Conservation (phyloP, 306 rosid genomes). For the Fagus sylvatica region DNA sequence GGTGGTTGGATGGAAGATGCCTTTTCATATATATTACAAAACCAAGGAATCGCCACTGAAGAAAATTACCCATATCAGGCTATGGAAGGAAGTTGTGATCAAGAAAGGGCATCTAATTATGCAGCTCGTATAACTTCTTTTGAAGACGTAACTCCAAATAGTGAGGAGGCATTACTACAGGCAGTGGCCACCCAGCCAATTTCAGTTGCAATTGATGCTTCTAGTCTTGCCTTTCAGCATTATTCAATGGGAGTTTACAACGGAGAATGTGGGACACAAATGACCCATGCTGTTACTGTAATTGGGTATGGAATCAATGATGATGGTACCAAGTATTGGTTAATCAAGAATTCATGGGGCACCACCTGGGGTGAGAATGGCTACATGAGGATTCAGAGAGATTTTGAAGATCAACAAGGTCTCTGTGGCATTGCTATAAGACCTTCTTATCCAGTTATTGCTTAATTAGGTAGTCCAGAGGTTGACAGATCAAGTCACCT, state of each 20-base stretch:
- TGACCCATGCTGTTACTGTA: conserved; percentile 1
- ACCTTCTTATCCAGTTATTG: conserved; percentile 16
- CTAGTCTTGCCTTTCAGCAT: background rate
- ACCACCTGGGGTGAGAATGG: conserved; percentile 33
- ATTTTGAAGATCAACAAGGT: background rate
- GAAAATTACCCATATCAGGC: conserved; percentile 17
- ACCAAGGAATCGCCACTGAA: conserved; percentile 23
- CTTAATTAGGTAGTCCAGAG: background rate
- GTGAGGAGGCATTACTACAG: conserved; percentile 20
- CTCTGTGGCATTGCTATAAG: conserved; percentile 12
- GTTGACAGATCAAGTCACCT: background rate
- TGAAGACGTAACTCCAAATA: conserved; percentile 14
- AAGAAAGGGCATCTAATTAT: background rate
- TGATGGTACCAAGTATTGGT: conserved; percentile 24
- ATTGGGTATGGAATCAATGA: conserved; percentile 28
- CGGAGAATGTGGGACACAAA: background rate
- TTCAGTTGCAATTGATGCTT: background rate
- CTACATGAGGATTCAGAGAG: conserved; percentile 22
- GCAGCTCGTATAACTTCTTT: conserved; percentile 13
- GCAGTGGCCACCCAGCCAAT: conserved; percentile 26
- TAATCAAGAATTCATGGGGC: conserved; percentile 35
- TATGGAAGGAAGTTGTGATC: background rate
- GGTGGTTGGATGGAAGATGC: background rate
- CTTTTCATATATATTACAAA: conserved; percentile 13
- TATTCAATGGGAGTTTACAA: background rate